These are phyloP conservation scores for Trametes cubensis DNA, from an alignment of 768 basidiomycete species.

Conservation along the genomic window DNA sequence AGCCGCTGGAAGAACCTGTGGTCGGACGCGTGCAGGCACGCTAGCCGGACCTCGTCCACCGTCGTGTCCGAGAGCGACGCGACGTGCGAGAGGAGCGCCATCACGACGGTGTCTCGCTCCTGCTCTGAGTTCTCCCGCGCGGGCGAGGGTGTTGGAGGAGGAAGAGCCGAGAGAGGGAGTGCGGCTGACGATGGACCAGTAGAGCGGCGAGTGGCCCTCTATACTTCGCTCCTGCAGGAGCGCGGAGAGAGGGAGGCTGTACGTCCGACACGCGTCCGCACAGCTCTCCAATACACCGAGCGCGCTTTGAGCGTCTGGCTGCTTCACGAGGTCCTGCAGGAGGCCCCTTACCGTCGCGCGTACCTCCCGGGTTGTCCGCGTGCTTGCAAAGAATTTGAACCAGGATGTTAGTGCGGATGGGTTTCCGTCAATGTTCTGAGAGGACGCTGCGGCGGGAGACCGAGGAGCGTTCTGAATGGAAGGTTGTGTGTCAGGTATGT, in stretches of 20 bases:
- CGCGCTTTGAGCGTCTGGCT: constrained; percentile 26
- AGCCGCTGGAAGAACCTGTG: constrained; percentile 63
- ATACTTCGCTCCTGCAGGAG: constrained; percentile 66
- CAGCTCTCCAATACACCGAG: constrained; percentile 63
- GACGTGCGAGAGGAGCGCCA: constrained; percentile 57
- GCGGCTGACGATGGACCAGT: constrained; percentile 74
- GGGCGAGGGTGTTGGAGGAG: not conserved
- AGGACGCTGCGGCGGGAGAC: not conserved
- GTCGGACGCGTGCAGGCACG: constrained; percentile 66
- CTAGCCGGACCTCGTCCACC: constrained; percentile 62
- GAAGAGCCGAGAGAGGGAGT: constrained; percentile 25
- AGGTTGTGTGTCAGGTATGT: not conserved
- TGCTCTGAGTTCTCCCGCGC: constrained; percentile 17
- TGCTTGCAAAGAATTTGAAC: constrained; percentile 23
- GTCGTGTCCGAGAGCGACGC: constrained; percentile 46
- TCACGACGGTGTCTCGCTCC: constrained; percentile 38
- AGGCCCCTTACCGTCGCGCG: constrained; percentile 54
- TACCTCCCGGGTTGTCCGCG: constrained; percentile 41
- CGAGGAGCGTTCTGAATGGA: not conserved
- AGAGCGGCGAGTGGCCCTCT: constrained; percentile 66
- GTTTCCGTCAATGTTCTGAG: not conserved
- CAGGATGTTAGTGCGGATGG: constrained; percentile 4
- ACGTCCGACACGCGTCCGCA: constrained; percentile 56
- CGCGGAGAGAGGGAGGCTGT: constrained; percentile 51
- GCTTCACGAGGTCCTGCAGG: constrained; percentile 50